Evolutionary conservation across 352 stramenopile genomes (phyloP), one percentile per base, ranked within the genome.

Genomic region (Phytophthora foliorum): DNA sequence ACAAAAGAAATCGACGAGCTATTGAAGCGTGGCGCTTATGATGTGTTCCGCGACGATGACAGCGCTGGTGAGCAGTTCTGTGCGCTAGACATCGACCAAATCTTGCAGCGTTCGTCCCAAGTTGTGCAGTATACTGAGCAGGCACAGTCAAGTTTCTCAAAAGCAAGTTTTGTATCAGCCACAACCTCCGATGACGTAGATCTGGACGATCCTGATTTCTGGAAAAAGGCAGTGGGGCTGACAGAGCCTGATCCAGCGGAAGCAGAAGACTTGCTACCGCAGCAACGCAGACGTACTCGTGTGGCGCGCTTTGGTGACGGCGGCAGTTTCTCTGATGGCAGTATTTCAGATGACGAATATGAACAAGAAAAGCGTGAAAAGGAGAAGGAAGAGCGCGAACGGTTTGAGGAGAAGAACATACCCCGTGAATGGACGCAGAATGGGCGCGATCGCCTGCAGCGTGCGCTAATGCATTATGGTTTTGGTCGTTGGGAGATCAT

Each of bases 121-220:
- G 66, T 95, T 44, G 77, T 97, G 36, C 85, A 97, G 74, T 97
- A 97, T 64, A 80, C 90, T 42, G 78, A 94, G 54, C 80, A 97
- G 55, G 88, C 88, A 0, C 81, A 94, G 34, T 94, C 86, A 3
- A 93, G 87, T 6, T 98, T 98, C 63, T 97, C 89, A 8, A 98
- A 97, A 67, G 94, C 94, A 21, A 97, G 89, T 75, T 98, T 98
- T 63, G 91, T 98, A 27, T 94, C 91, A 2, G 86, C 89, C 0
- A 94, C 80, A 16, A 97, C 82, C 3, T 93, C 85, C 0, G 88
- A 98, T 63, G 94, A 99, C 64, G 89, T 99, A n/a, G 95, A 99
- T 72, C 90, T 99, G 17, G 94, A 99, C 60, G 98, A 99, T 74
- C 98, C 98, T 2, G 85, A 99, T 56, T 99, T 99, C 62, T 99